These are phyloP conservation scores for Digitaria exilis DNA, from an alignment of 202 grass and related monocot genomes.

Conservation along the genomic window DNA sequence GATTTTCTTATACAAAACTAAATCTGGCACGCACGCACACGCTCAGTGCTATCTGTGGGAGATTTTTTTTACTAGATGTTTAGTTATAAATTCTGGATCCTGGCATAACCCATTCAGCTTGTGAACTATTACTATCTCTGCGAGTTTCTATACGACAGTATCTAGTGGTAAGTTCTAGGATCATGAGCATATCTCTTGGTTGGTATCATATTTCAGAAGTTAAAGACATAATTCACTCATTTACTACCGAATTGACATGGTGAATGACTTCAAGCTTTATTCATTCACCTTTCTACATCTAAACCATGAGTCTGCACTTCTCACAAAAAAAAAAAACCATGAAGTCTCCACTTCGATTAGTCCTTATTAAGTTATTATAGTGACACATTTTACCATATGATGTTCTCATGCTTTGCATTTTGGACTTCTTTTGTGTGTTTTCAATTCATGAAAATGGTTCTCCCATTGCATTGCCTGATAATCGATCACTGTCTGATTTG, in stretches of 20 bases:
- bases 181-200: not conserved
- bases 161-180: not conserved
- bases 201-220: not conserved
- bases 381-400: conserved; percentile 28
- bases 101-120: not conserved
- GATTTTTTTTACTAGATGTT: not conserved
- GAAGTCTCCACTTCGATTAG: conserved; percentile 17
- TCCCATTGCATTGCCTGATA: conserved; percentile 4
- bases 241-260: not conserved
- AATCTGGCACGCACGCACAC: not conserved
- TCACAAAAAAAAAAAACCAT: not conserved
- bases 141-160: not conserved
- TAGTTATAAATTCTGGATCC: not conserved
- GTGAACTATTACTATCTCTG: not conserved
- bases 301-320: not conserved
- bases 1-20: conserved; percentile 11
- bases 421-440: conserved; percentile 21
- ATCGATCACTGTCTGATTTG: conserved; percentile 31
- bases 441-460: conserved; percentile 22
- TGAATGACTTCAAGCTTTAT: not conserved
- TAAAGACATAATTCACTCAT: not conserved
- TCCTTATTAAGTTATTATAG: not conserved
- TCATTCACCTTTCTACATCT: not conserved
- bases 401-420: not conserved
- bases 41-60: not conserved